Evolutionary conservation across 768 basidiomycete genomes (phyloP), one percentile per base, ranked within the genome.

Genomic region (Podaxis sp.): DNA sequence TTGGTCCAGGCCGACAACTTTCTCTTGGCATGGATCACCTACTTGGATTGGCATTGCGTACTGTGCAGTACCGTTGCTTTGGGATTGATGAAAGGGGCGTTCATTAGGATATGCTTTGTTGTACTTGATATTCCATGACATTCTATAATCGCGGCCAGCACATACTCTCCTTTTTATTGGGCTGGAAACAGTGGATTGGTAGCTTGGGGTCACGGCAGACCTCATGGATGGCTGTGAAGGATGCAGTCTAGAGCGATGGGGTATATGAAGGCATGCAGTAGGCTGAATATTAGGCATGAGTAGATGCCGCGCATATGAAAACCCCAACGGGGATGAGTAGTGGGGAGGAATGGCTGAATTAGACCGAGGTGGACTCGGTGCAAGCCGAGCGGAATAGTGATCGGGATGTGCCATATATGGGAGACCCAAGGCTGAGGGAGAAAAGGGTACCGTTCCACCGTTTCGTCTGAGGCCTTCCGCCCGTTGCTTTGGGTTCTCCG

Each of bases 401-500:
- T 65, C 49, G 61, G 61, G 63, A 66, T 64, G 48, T 60, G 46
- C 63, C 63, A 64, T 56, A 66, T 65, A 56, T 55, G 65, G 66
- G 59, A 52, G 65, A 67, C 52, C 60, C 63, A 66, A 64, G 65
- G 61, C 53, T 62, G 62, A 66, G 62, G 64, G 69, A 67, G 64
- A 63, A 69, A 68, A 70, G 64, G 59, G 70, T 77, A 79, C 77
- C 77, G 68, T 69, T 73, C 74, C 70, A 70, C 72, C 73, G 76
- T 77, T 79, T 76, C 77, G 69, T 70, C 68, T 65, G 69, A 65
- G 66, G 65, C 65, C 67, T 63, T 66, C 66, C 67, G 71, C 73
- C 78, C 77, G 72, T 72, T 76, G 73, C 71, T 64, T 73, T 77
- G 77, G 77, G 75, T 79, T 72, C 68, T 70, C 67, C 73, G 71